Evolutionary conservation across 306 rosid genomes (phyloP).

Genomic region (Malus domestica): ASM211411v1 NC_041801.1:8995501-8996000

Average conservation of each 20-base stretch:
- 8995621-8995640: neutral
- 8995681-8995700: constrained; percentile 93
- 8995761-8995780: constrained; percentile 6
- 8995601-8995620: neutral
- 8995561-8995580: neutral
- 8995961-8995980: neutral
- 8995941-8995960: neutral
- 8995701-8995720: constrained; percentile 79
- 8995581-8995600: neutral
- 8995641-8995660: constrained; percentile 36
- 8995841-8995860: neutral
- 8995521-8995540: neutral
- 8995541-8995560: neutral
- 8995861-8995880: neutral
- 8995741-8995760: constrained; percentile 50
- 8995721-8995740: constrained; percentile 82
- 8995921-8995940: neutral
- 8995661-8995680: constrained; percentile 98
- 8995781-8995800: neutral
- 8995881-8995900: constrained; percentile 1
- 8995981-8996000: neutral
- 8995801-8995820: neutral
- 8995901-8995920: neutral
- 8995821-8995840: neutral
- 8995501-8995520: neutral